Evolutionary conservation across 2,329 filamentous ascomycete genomes (phyloP), one percentile per base, ranked within the genome.

Genomic region (Phialophora verrucosa): DNA sequence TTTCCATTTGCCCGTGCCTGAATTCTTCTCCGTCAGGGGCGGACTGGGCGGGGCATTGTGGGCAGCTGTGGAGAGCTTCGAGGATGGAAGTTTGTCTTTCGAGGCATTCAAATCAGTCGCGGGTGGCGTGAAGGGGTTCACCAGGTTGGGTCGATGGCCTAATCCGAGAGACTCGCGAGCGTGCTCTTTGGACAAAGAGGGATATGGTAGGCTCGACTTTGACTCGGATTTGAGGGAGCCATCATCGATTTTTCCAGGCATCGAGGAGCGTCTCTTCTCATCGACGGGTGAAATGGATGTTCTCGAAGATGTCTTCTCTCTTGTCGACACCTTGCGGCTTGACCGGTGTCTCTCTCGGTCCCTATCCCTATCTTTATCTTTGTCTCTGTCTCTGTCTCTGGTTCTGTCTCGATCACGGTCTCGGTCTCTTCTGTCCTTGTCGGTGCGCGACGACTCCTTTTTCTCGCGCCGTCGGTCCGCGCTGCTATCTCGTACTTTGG

Each of bases 111-210:
- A 73, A 74, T 92, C 90, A 25, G 90, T 92, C 25, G 89, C 84
- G 67, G 92, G 90, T 20, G 91, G 91, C 1, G 91, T 93, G 69
- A 87, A 83, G 66, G 83, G 78, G 63, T 77, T 76, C 35, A 74
- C 17, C 38, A 73, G 63, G 78, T 69, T 74, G 76, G 38, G 57
- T 74, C 75, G 49, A 54, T 88, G 85, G 60, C 82, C 82, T 75
- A 87, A 89, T 70, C 87, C 84, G 62, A 97, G 87, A 53, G 88
- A 87, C 80, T 97, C 94, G 78, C 93, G 95, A 83, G 92, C 96
- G 78, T 96, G 92, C 12, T 91, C 91, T 79, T 96, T 97, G 79
- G 91, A 95, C 78, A 96, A 92, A 11, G 85, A 84, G 1, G 93
- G 92, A 76, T 97, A 96, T 6, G 91, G 90, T 50, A 91, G 76